These are phyloP conservation scores for Saturnispora halmiae DNA, from an alignment of 805 yeast species.

Conservation along the genomic window DNA sequence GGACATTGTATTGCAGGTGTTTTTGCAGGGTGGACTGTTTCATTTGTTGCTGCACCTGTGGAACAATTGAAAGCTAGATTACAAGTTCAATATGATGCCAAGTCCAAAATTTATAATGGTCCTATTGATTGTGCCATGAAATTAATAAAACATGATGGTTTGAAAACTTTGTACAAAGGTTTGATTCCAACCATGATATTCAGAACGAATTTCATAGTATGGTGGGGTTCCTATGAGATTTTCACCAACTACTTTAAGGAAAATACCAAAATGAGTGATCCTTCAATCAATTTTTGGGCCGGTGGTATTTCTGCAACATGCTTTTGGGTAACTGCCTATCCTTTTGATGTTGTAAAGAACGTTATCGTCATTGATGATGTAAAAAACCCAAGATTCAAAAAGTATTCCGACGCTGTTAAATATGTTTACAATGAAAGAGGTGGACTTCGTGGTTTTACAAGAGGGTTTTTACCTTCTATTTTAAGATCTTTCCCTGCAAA, in stretches of 20 bases:
- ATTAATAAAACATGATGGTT: constrained; percentile 50
- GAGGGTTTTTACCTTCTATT: constrained; percentile 75
- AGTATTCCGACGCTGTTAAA: constrained; percentile 63
- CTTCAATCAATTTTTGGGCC: constrained; percentile 80
- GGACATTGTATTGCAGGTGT: constrained; percentile 69
- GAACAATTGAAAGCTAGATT: constrained; percentile 83
- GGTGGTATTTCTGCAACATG: constrained; percentile 84
- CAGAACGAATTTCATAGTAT: constrained; percentile 75
- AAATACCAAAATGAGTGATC: constrained; percentile 55
- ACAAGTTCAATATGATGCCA: constrained; percentile 83
- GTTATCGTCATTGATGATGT: constrained; percentile 75
- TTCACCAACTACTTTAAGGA: constrained; percentile 60
- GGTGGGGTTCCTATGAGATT: constrained; percentile 92
- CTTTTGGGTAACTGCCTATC: constrained; percentile 86
- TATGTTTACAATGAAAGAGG: constrained; percentile 60
- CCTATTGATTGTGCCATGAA: constrained; percentile 69
- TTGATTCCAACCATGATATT: constrained; percentile 79
- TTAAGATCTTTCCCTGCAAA: constrained; percentile 85
- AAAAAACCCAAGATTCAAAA: constrained; percentile 57
- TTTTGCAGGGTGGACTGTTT: constrained; percentile 90
- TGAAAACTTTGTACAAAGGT: constrained; percentile 72
- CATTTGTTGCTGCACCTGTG: constrained; percentile 92
- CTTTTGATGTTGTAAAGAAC: constrained; percentile 82
- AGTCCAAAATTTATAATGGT: constrained; percentile 56
- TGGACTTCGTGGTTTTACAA: constrained; percentile 55